Conservation (phyloP, 176 grass and related monocot species). For the Cenchrus americanus region DNA sequence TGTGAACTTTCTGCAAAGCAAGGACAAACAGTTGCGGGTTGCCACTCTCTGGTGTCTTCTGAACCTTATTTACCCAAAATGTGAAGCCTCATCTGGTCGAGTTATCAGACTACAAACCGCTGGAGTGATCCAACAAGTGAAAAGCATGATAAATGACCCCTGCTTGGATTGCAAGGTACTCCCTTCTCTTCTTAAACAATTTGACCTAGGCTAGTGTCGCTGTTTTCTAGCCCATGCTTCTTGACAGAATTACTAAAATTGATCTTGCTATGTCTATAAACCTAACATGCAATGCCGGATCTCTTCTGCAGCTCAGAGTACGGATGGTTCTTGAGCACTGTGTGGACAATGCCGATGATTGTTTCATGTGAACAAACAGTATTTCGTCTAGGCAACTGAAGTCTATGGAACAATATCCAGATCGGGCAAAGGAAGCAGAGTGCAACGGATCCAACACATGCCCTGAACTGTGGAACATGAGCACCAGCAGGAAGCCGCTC, state of each 20-base stretch:
- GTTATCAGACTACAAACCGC: slow-evolving; percentile 61
- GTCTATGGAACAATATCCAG: slow-evolving; percentile 23
- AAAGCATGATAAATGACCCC: slow-evolving; percentile 85
- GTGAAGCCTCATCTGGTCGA: slow-evolving; percentile 55
- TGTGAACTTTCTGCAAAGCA: slow-evolving; percentile 81
- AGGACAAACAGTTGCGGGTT: slow-evolving; percentile 74
- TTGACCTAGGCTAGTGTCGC: not conserved
- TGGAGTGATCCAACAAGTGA: slow-evolving; percentile 87
- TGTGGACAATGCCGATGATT: slow-evolving; percentile 49
- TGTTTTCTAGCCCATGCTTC: not conserved
- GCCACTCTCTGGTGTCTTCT: slow-evolving; percentile 87
- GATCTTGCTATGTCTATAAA: not conserved
- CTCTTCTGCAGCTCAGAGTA: slow-evolving; percentile 74
- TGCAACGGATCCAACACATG: not conserved
- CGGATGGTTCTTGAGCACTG: slow-evolving; percentile 89
- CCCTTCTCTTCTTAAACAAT: slow-evolving; percentile 1
- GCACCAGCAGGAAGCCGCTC: slow-evolving; percentile 9
- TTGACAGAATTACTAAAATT: not conserved
- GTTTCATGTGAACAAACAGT: slow-evolving; percentile 43
- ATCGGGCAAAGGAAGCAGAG: slow-evolving; percentile 5
- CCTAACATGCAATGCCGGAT: not conserved
- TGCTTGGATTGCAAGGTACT: slow-evolving; percentile 95
- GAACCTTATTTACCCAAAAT: slow-evolving; percentile 71
- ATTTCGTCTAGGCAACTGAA: not conserved
- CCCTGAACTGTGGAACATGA: not conserved